Base-by-base conservation (phyloP, 495 filamentous ascomycete genomes). In the Talaromyces nanjingensis region DNA sequence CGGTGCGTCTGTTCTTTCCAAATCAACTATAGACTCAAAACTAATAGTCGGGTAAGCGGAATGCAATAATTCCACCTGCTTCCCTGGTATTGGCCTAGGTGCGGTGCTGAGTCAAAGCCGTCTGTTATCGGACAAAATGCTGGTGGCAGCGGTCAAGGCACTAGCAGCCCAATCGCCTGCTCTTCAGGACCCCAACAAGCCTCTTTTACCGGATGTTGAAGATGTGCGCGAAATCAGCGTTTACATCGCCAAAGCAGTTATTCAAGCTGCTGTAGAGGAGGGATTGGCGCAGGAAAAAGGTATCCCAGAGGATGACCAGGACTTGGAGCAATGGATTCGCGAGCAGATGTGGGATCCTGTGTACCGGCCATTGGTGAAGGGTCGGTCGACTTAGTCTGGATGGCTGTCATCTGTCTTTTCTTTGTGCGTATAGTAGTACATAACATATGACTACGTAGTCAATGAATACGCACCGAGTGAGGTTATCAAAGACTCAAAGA, bases 291-390 rank as follows among this genome's bases (percentile, higher is more conserved):
- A 83, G 11, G 74, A 77, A 4, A 72, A 79, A 9, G 76, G 73
- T 0, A 77, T 76, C 18, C 79, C 81, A 2, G 54, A 54, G 0
- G 73, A 81, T 6, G 82, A 86, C 11, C 72, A 61, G 2, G 83
- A 87, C 4, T 66, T 96, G 53, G 86, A 89, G 59, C 86, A 89
- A 72, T 97, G 92, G 92, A 87, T 96, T 63, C 73, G 84, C 8
- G 88, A 87, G 73, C 92, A 94, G 79, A 96, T 96, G 92, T 96
- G 92, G 92, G 84, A 93, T 65, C 82, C 92, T 29, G 74, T 72
- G 22, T 96, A 96, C 70, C 70, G 89, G 22, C 82, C 84, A 34
- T 70, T 94, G 59, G 82, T 77, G 68, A 76, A 76, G 27, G 18
- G 29, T 0, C n/a, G 31, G 45, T 49, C 45, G 18, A 49, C 16